phyloP scores from a whole-genome alignment of 1,284 basidiomycete species.

The Cutaneotrichosporon sp. region DNA sequence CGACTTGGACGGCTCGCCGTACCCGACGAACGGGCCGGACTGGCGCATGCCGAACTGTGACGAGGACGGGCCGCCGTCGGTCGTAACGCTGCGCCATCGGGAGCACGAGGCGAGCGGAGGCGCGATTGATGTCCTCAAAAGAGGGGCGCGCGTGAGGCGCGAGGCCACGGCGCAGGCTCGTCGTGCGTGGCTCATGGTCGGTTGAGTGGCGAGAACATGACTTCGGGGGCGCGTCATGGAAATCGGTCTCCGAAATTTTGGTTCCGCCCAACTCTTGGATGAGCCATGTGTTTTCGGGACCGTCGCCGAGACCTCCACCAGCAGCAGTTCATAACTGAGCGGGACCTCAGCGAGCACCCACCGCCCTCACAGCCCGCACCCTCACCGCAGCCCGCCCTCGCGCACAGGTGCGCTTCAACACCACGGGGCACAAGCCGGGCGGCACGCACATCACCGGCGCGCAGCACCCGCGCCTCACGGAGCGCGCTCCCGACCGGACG shows the following conservation, averaged over 20 bases:
- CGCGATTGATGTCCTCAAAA: neutral
- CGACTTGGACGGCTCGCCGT: neutral
- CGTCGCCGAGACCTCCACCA: too few species aligned
- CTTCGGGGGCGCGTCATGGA: neutral
- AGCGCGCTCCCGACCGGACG: too few species aligned
- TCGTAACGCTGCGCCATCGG: neutral
- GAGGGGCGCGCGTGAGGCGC: neutral
- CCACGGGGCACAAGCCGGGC: too few species aligned
- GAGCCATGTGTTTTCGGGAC: too few species aligned
- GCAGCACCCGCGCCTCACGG: too few species aligned
- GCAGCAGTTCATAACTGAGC: too few species aligned
- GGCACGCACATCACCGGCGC: too few species aligned
- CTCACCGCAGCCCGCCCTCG: too few species aligned
- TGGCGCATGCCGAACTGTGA: neutral
- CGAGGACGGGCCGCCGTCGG: neutral
- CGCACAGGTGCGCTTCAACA: too few species aligned
- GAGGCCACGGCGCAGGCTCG: conserved; percentile 3
- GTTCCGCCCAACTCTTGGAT: too few species aligned
- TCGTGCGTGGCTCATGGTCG: conserved; percentile 6
- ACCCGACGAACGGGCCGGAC: neutral
- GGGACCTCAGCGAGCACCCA: too few species aligned
- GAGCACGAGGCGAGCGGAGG: neutral
- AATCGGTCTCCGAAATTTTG: conserved; percentile 7
- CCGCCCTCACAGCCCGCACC: too few species aligned
- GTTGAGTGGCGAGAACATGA: neutral